phyloP scores from a whole-genome alignment of 257 asterid genomes.

The Solanum neorickii region DNA sequence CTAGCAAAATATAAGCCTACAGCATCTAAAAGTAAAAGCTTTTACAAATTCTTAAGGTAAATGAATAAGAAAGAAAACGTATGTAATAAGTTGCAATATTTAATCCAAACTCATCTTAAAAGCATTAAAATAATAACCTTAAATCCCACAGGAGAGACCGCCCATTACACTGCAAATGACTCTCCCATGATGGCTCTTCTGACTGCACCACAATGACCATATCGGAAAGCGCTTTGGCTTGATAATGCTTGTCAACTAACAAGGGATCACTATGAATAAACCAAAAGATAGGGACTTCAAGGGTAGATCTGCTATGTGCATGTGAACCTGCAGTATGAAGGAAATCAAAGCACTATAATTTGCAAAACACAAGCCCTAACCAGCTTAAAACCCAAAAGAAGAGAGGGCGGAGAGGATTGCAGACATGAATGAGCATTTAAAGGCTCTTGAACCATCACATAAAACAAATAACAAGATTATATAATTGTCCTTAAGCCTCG shows the following conservation, averaged over 20 bases:
- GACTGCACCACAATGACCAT: constrained; percentile 98
- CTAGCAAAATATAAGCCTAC: background rate
- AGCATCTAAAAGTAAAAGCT: background rate
- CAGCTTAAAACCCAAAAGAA: background rate
- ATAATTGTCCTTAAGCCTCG: background rate
- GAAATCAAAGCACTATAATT: background rate
- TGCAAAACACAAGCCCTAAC: background rate
- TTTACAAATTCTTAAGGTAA: background rate
- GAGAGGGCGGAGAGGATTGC: background rate
- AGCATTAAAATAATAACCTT: constrained; percentile 34
- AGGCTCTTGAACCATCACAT: background rate
- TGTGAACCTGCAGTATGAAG: constrained; percentile 65
- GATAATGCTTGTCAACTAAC: constrained; percentile 92
- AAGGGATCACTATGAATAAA: constrained; percentile 77
- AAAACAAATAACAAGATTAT: background rate
- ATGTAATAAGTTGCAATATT: background rate
- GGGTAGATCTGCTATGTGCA: constrained; percentile 83
- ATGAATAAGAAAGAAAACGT: background rate
- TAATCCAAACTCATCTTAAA: background rate
- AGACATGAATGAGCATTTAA: background rate
- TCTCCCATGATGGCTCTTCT: constrained; percentile 90
- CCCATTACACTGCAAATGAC: constrained; percentile 97
- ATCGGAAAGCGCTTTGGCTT: constrained; percentile 91
- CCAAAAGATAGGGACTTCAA: constrained; percentile 95
- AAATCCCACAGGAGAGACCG: constrained; percentile 73